Evolutionary conservation across 2,329 filamentous ascomycete species (phyloP), one percentile per base, ranked within the genome.

Genomic region (Colletotrichum sp.): DNA sequence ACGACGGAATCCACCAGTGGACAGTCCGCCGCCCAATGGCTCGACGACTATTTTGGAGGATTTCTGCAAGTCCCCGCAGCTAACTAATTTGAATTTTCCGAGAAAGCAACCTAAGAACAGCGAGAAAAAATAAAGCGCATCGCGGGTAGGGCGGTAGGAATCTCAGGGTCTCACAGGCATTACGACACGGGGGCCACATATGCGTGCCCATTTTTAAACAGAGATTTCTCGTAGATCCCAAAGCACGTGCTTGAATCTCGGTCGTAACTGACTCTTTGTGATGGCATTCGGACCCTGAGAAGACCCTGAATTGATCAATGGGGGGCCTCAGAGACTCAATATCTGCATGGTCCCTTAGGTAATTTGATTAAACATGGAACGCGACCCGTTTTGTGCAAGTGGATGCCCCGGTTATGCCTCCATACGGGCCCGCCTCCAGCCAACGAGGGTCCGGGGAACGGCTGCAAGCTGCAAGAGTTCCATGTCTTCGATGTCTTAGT

Each of bases 31-130:
- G 71, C 74, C 26, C 59, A 43, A 14, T 70, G 74, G 70, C 52
- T 74, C 38, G 74, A 70, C 34, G 30, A 34, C 21, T 76, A 74
- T 28, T 76, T 66, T 30, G 71, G 52, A 36, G 65, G 71, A 36
- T 74, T 74, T n/a, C 67, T 76, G 52, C 74, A 74, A n/a, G 24
- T 65, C 26, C 26, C n/a, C n/a, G 21, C 43, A 7, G 14, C 38
- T 48, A 21, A 7, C n/a, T 63, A 38, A 52, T 59, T 34, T 72
- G 32, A 59, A 34, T 59, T 66, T 67, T 67, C 48, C 34, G 30
- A 58, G n/a, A 21, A 52, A 52, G 43, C 43, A 21, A 52, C 43
- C n/a, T 52, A 52, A 52, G 43, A 13, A 24, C 10, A 52, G 4
- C n/a, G 5, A 21, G n/a, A 21, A 21, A 24, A n/a, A 62, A 34